Percentiles rank a stretch among this genome's conserved stretches.
Conservation (phyloP, 2,329 filamentous ascomycete species). For the Mycosphaerelloides madeirae region DNA sequence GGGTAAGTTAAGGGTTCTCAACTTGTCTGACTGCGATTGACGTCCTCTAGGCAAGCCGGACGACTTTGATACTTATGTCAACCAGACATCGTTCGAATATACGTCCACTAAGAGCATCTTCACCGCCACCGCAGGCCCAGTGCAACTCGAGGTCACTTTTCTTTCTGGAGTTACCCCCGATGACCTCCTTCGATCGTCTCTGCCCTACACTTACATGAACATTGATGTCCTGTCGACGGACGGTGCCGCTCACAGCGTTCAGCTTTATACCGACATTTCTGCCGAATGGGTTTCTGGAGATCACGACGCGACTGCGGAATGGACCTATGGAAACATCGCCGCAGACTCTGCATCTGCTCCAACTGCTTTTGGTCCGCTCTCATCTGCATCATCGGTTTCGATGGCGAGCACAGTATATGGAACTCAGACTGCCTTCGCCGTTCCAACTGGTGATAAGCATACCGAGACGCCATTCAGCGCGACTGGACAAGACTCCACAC, state of each 20-base stretch:
- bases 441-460: slow-evolving; percentile 7
- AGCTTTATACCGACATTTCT: slow-evolving; percentile 68
- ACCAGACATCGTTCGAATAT: slow-evolving; percentile 62
- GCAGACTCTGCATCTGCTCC: background rate
- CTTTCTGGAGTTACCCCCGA: slow-evolving; percentile 64
- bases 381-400: slow-evolving; percentile 4
- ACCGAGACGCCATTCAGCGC: slow-evolving; percentile 11
- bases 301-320: slow-evolving; percentile 45
- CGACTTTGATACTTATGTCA: slow-evolving; percentile 43
- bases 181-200: slow-evolving; percentile 62
- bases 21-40: background rate
- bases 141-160: slow-evolving; percentile 61
- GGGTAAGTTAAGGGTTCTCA: slow-evolving; percentile 16
- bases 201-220: slow-evolving; percentile 66
- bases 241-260: slow-evolving; percentile 57
- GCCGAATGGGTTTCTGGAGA: slow-evolving; percentile 69
- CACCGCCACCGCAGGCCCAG: slow-evolving; percentile 33
- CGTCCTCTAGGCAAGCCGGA: slow-evolving; percentile 61
- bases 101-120: slow-evolving; percentile 69
- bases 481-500: slow-evolving; percentile 5
- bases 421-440: slow-evolving; percentile 16
- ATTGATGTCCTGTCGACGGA: slow-evolving; percentile 60
- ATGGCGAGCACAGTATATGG: slow-evolving; percentile 11
- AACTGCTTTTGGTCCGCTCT: slow-evolving; percentile 4
- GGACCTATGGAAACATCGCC: slow-evolving; percentile 5